These are phyloP conservation scores for button mushroom (Agaricus bisporus) DNA, from an alignment of 768 basidiomycete genomes.

Conservation along the genomic window DNA sequence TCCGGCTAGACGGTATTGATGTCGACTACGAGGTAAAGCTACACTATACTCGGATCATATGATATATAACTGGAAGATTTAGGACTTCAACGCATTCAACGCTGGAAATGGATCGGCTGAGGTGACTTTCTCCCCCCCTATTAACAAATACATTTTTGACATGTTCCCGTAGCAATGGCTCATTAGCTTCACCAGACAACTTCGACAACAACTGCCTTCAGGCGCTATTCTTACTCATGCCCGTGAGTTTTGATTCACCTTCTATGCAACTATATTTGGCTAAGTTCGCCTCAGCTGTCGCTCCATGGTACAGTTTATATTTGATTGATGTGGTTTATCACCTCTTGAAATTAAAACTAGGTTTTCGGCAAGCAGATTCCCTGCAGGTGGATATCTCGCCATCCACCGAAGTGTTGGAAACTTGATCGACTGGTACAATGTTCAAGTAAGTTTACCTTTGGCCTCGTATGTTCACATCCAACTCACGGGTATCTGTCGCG, in stretches of 20 bases:
- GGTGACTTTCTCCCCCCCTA: slow-evolving; percentile 16
- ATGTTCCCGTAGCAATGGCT: slow-evolving; percentile 36
- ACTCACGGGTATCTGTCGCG: not conserved
- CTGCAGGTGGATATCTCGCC: slow-evolving; percentile 48
- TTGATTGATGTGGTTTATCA: not conserved
- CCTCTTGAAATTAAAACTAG: slow-evolving; percentile 17
- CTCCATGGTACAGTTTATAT: slow-evolving; percentile 31
- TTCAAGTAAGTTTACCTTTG: slow-evolving; percentile 29
- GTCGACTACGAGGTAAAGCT: slow-evolving; percentile 51
- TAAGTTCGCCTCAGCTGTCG: slow-evolving; percentile 31
- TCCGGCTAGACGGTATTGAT: slow-evolving; percentile 62
- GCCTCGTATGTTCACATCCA: not conserved
- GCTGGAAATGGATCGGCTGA: slow-evolving; percentile 47
- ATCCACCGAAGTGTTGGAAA: slow-evolving; percentile 49
- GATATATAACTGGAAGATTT: not conserved
- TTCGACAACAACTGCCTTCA: slow-evolving; percentile 41
- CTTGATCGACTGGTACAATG: slow-evolving; percentile 61
- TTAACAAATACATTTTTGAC: not conserved
- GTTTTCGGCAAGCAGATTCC: slow-evolving; percentile 36
- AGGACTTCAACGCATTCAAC: slow-evolving; percentile 63
- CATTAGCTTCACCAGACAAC: slow-evolving; percentile 44
- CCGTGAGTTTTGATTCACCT: slow-evolving; percentile 28
- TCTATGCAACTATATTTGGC: not conserved
- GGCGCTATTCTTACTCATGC: slow-evolving; percentile 49
- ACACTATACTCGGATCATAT: not conserved